Conservation (phyloP, 306 rosid species). For the Arachis hypogaea region DNA sequence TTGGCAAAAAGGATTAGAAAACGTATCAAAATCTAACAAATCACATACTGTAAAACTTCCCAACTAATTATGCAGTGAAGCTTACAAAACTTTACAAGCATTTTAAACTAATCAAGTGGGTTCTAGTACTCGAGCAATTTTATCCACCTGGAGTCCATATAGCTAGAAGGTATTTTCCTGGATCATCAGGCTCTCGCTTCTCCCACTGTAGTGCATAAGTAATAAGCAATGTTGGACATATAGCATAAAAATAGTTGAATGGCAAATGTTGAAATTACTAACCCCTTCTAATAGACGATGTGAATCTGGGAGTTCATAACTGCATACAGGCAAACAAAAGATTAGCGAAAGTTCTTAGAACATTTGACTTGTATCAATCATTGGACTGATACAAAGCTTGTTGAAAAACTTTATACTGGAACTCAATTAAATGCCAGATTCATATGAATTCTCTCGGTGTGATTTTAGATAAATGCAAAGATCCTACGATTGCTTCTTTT, state of each 20-base stretch:
- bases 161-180: slow-evolving; percentile 81
- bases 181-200: slow-evolving; percentile 86
- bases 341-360: slow-evolving; percentile 30
- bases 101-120: slow-evolving; percentile 6
- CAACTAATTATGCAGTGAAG: slow-evolving; percentile 1
- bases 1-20: slow-evolving; percentile 31
- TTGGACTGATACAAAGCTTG: background rate
- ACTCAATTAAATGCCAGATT: slow-evolving; percentile 25
- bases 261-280: slow-evolving; percentile 37
- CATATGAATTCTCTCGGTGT: background rate
- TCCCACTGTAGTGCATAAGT: slow-evolving; percentile 61
- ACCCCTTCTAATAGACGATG: slow-evolving; percentile 87
- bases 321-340: slow-evolving; percentile 53
- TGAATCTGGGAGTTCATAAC: slow-evolving; percentile 87
- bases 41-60: slow-evolving; percentile 17
- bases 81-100: background rate
- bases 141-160: slow-evolving; percentile 91
- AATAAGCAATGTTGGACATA: slow-evolving; percentile 20
- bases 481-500: background rate
- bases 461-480: background rate
- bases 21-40: slow-evolving; percentile 23
- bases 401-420: background rate
- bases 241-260: background rate
- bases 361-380: background rate
- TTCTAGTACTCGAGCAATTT: background rate